Conservation (phyloP, 2,329 filamentous ascomycete genomes). For the Capronia americana region DNA sequence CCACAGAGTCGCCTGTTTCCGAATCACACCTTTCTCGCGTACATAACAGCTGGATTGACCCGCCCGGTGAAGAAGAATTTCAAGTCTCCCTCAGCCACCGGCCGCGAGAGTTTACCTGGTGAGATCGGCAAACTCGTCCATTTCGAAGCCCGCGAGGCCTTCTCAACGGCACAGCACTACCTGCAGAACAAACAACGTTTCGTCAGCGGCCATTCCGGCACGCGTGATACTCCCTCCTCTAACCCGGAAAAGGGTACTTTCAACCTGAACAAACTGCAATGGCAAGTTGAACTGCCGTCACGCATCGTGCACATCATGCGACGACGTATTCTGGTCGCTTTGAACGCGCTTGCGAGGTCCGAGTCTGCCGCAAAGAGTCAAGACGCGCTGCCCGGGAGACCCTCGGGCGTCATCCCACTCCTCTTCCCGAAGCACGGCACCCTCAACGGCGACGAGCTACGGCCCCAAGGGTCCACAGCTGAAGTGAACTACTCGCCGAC, state of each 20-base stretch:
- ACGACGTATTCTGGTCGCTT: conserved; percentile 28
- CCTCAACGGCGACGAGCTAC: conserved; percentile 14
- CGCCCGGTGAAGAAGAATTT: conserved; percentile 3
- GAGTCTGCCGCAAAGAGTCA: not conserved
- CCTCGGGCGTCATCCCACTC: conserved; percentile 12
- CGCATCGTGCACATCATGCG: conserved; percentile 34
- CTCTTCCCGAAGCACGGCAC: conserved; percentile 13
- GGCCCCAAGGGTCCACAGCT: not conserved
- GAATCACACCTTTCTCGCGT: conserved; percentile 25
- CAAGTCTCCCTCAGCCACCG: not conserved
- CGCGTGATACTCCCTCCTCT: not conserved
- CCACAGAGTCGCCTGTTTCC: conserved; percentile 21
- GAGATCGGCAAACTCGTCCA: conserved; percentile 19
- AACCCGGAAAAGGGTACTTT: conserved; percentile 4
- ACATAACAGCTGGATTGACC: conserved; percentile 18
- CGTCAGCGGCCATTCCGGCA: conserved; percentile 8
- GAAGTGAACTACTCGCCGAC: not conserved
- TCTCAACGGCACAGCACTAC: conserved; percentile 27
- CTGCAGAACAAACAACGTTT: conserved; percentile 22
- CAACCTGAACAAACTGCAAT: conserved; percentile 29
- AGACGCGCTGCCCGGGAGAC: not conserved
- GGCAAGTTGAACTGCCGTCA: conserved; percentile 33
- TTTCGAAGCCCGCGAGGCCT: conserved; percentile 13
- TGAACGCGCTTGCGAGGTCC: conserved; percentile 25
- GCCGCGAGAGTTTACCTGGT: not conserved